Conservation (phyloP, 2,329 filamentous ascomycete genomes). For the Sporothrix mexicana region DNA sequence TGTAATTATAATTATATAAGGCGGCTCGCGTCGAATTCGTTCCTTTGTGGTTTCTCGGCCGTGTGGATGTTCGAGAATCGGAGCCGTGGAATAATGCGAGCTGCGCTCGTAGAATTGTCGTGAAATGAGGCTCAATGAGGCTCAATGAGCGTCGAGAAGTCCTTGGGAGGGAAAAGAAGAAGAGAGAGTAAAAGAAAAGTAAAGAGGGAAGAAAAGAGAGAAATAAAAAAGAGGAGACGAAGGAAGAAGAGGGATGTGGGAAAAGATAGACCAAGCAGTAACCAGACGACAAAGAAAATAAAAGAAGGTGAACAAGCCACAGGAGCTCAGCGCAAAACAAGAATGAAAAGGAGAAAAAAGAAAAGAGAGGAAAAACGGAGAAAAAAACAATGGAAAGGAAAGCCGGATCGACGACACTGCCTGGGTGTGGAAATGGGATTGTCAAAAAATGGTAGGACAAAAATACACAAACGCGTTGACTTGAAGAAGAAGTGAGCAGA, state of each 20-base stretch:
- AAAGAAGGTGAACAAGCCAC: background rate
- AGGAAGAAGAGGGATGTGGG: background rate
- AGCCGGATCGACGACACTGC: conserved; percentile 24
- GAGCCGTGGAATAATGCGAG: conserved; percentile 13
- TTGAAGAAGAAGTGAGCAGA: background rate
- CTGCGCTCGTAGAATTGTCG: conserved; percentile 2
- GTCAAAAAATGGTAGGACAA: conserved; percentile 23
- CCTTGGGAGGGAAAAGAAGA: background rate
- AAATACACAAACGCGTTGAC: background rate
- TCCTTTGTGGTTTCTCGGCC: conserved; percentile 2
- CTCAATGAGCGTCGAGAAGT: too few species aligned
- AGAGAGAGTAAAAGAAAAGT: background rate
- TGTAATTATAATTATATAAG: background rate
- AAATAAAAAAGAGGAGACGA: background rate
- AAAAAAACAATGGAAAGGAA: conserved; percentile 19
- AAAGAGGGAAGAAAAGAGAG: conserved; percentile 6
- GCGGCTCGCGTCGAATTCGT: conserved; percentile 7
- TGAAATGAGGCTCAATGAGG: conserved; percentile 11
- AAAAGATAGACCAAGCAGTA: background rate
- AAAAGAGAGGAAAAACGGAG: conserved; percentile 5
- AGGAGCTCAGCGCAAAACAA: background rate
- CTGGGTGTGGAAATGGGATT: conserved; percentile 17
- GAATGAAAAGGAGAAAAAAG: background rate
- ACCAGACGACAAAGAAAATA: background rate
- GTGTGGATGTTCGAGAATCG: conserved; percentile 17